A percentile compares a stretch with the other conserved stretches of the same genome.
Conservation (phyloP, 352 stramenopile genomes). For the Globisporangium ultimum region DNA sequence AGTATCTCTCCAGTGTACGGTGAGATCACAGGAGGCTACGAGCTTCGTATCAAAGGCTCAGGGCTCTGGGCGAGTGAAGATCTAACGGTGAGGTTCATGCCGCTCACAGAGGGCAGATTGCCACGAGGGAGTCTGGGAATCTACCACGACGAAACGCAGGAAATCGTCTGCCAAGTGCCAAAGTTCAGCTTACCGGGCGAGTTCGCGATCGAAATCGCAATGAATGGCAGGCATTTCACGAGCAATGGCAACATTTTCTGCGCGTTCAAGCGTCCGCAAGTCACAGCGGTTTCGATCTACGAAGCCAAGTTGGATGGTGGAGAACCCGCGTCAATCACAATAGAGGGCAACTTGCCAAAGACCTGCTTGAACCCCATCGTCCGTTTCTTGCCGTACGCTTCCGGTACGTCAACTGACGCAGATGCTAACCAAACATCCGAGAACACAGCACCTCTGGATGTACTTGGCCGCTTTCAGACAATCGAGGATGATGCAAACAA, state of each 20-base stretch:
- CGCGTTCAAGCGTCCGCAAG: conserved; percentile 39
- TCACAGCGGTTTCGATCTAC: conserved; percentile 36
- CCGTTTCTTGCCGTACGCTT: conserved; percentile 31
- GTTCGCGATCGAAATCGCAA: conserved; percentile 71
- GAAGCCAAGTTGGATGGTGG: conserved; percentile 32
- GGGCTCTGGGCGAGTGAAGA: conserved; percentile 81
- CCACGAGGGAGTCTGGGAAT: conserved; percentile 41
- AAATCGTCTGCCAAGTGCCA: conserved; percentile 65
- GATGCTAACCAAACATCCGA: not conserved
- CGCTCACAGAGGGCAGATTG: conserved; percentile 49
- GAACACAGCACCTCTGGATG: not conserved
- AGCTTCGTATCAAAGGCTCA: conserved; percentile 56
- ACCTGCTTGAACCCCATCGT: conserved; percentile 31
- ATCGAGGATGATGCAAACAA: not conserved
- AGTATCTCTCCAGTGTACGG: conserved; percentile 44
- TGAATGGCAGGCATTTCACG: conserved; percentile 81
- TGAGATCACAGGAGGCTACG: conserved; percentile 50
- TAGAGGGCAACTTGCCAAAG: conserved; percentile 38
- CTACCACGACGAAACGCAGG: conserved; percentile 30
- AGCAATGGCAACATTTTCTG: conserved; percentile 53
- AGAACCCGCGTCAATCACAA: conserved; percentile 28
- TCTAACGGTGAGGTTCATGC: conserved; percentile 73
- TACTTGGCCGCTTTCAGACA: not conserved
- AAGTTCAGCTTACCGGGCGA: conserved; percentile 58
- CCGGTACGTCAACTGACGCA: conserved; percentile 1